These are phyloP conservation scores for Amanita thiersii DNA, from an alignment of 768 basidiomycete species.

Conservation along the genomic window DNA sequence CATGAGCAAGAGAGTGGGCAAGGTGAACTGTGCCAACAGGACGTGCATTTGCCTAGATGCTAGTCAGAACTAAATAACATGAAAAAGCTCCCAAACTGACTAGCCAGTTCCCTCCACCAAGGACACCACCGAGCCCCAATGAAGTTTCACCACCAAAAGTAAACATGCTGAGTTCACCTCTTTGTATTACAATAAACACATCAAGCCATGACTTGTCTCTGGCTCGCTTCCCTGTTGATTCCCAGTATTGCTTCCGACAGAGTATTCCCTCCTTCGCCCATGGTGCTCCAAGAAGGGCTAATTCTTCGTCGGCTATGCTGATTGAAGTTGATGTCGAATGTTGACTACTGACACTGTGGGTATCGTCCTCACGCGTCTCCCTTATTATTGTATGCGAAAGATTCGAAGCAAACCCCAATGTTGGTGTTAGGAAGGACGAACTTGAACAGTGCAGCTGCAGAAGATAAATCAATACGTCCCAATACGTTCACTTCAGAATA, in stretches of 20 bases:
- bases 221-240: constrained; percentile 71
- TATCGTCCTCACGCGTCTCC: constrained; percentile 88
- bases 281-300: constrained; percentile 90
- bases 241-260: constrained; percentile 92
- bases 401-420: constrained; percentile 95
- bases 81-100: constrained; percentile 39
- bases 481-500: background rate
- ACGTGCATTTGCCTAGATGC: constrained; percentile 72
- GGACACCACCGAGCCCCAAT: constrained; percentile 54
- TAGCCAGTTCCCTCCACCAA: constrained; percentile 96
- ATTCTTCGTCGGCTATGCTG: constrained; percentile 90
- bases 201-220: constrained; percentile 91
- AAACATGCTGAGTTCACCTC: constrained; percentile 94
- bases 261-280: constrained; percentile 99
- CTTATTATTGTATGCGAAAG: constrained; percentile 94
- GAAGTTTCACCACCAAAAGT: constrained; percentile 73
- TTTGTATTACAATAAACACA: constrained; percentile 92
- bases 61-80: constrained; percentile 2
- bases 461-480: background rate
- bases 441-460: constrained; percentile 27
- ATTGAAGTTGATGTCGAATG: constrained; percentile 63
- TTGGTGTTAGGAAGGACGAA: constrained; percentile 67
- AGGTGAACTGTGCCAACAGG: constrained; percentile 78
- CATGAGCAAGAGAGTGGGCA: constrained; percentile 81
- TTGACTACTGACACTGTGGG: constrained; percentile 57